Percentiles rank a stretch among this genome's conserved stretches.
Conservation (phyloP, 2,329 filamentous ascomycete genomes). For the Arthrobotrys megalospora region DNA sequence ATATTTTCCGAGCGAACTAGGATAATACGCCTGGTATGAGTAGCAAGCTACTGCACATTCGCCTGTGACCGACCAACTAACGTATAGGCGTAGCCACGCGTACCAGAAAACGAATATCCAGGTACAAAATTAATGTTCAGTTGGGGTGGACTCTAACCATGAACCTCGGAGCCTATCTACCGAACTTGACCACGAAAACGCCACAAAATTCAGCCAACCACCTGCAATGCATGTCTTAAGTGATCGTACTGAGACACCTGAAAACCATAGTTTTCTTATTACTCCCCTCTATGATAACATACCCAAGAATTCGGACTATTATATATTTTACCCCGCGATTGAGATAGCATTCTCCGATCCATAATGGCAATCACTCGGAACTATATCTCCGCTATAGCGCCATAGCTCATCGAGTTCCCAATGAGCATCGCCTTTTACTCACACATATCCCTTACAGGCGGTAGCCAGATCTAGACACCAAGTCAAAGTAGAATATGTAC, state of each 20-base stretch:
- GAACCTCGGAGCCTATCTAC: constrained; percentile 20
- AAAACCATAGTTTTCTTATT: background rate
- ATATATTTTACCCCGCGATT: constrained; percentile 5
- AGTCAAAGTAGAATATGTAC: background rate
- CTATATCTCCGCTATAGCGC: constrained; percentile 2
- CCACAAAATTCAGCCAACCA: background rate
- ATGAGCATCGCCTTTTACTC: background rate
- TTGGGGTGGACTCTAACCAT: background rate
- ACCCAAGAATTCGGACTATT: constrained; percentile 1
- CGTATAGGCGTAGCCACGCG: constrained; percentile 11
- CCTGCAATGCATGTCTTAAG: constrained; percentile 7
- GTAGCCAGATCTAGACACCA: constrained; percentile 19
- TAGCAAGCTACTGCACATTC: constrained; percentile 15
- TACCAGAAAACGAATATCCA: background rate
- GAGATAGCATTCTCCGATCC: constrained; percentile 3
- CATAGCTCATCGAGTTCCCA: background rate
- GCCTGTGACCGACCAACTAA: constrained; percentile 19
- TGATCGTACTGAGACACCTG: constrained; percentile 12
- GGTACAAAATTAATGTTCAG: background rate
- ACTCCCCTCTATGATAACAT: background rate
- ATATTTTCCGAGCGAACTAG: constrained; percentile 14
- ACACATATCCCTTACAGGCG: constrained; percentile 3
- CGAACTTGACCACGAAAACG: constrained; percentile 27
- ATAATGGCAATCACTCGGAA: background rate
- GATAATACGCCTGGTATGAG: constrained; percentile 12